These are phyloP conservation scores for Boletus rubescentipes DNA, from an alignment of 768 basidiomycete species.

Conservation along the genomic window DNA sequence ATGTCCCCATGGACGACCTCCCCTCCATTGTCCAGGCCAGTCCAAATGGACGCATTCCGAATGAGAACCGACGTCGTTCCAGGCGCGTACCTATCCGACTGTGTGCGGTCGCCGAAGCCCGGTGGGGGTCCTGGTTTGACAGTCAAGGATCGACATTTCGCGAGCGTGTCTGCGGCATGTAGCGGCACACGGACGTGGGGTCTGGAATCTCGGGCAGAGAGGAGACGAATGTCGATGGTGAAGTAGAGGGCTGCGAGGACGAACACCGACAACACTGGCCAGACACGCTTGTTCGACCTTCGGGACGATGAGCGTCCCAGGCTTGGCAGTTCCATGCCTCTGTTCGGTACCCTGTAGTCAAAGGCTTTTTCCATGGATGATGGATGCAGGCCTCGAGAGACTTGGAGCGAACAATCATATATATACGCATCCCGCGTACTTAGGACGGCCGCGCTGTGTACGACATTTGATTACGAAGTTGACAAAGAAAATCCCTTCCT, in stretches of 20 bases:
- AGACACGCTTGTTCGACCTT: constrained; percentile 8
- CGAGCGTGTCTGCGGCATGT: constrained; percentile 33
- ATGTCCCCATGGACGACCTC: constrained; percentile 61
- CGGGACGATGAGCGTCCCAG: neutral
- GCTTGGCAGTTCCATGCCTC: neutral
- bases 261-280: constrained; percentile 16
- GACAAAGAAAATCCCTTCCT: too few species aligned
- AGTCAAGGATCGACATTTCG: constrained; percentile 47
- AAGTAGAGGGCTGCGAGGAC: constrained; percentile 19
- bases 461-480: too few species aligned
- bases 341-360: neutral
- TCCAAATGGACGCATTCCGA: constrained; percentile 77
- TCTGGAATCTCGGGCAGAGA: neutral
- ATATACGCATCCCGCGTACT: too few species aligned
- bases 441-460: neutral
- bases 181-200: constrained; percentile 14
- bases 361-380: constrained; percentile 14
- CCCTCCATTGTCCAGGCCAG: constrained; percentile 56
- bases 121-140: constrained; percentile 42
- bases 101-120: constrained; percentile 46
- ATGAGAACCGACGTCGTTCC: constrained; percentile 58
- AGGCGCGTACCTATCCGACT: constrained; percentile 54
- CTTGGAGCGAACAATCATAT: neutral
- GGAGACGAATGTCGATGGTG: constrained; percentile 4
- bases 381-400: neutral